Base-by-base conservation (phyloP, 208 protist species). In the Wallacemonas collosoma region DNA sequence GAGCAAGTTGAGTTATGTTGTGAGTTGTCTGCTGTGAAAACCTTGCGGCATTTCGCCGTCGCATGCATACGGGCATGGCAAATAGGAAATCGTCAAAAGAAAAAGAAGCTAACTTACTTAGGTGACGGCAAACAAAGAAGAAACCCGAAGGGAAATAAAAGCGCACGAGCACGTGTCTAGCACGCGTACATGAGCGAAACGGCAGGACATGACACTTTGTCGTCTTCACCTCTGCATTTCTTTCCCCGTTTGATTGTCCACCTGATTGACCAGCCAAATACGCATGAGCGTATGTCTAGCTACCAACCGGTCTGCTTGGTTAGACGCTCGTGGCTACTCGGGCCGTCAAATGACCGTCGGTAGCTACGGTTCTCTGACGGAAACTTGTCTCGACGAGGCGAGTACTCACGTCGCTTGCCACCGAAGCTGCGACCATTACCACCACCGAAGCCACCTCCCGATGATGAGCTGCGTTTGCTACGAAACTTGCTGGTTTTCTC, bases 251-350 rank as follows among this genome's bases (percentile, higher is more conserved):
- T 26, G 26, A 26, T 26, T 26, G 26, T 26, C 26, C 26, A 26
- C 12, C 45, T 50, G 12, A 14, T 50, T 50, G 45, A 1, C 45
- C 45, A 50, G 45, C 8, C 45, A 50, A 14, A 6, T 14, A 50
- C 45, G 8, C 6, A 12, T 50, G 45, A 50, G 45, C 0, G 45
- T 14, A 6, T 14, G 45, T 12, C 45, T 6, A 6, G 12, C 12
- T 65, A 65, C 60, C 60, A 65, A 7, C 60, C 60, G 6, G 60
- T 65, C 17, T 65, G 12, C 17, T 65, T 65, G 2, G 60, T 2
- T 6, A 65, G 60, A 3, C 41, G 60, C 4, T 38, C 41, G n/a
- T 41, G 60, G 43, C 60, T 38, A 0, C 41, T 38, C 43, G 8
- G 60, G 4, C 43, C 26, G n/a, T 65, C 60, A 65, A 65, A 65